Percentiles rank a stretch among this genome's conserved stretches.
Conservation (phyloP, 768 basidiomycete genomes). For the Pisolithus tinctorius region DNA sequence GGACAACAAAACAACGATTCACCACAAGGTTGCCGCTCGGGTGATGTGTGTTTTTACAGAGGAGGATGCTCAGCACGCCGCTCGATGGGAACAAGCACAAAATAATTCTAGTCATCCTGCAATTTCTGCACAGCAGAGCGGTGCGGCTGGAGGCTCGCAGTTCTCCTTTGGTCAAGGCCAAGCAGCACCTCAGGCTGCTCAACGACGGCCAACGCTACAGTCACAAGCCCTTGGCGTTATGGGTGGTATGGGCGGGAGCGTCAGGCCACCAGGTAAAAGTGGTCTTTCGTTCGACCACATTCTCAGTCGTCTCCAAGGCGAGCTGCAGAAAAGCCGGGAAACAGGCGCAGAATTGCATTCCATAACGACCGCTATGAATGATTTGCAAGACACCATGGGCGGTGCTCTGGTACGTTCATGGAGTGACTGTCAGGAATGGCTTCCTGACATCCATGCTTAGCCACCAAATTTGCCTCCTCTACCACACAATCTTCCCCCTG, state of each 20-base stretch:
- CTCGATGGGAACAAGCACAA: slow-evolving; percentile 64
- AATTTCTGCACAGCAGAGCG: slow-evolving; percentile 31
- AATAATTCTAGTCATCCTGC: slow-evolving; percentile 25
- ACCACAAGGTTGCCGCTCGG: slow-evolving; percentile 96
- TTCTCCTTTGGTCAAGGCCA: slow-evolving; percentile 39
- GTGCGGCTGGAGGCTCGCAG: slow-evolving; percentile 18
- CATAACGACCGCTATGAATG: slow-evolving; percentile 71
- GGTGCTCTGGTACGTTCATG: slow-evolving; percentile 61
- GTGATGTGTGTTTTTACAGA: slow-evolving; percentile 84
- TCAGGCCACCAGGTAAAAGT: slow-evolving; percentile 71
- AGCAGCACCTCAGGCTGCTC: slow-evolving; percentile 25
- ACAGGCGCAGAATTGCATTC: slow-evolving; percentile 81
- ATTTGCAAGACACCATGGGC: slow-evolving; percentile 88
- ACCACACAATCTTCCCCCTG: slow-evolving; percentile 60
- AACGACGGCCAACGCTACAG: slow-evolving; percentile 52
- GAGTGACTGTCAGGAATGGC: slow-evolving; percentile 5
- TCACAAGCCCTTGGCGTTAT: slow-evolving; percentile 60
- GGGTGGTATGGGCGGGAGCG: slow-evolving; percentile 71
- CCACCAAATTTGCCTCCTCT: slow-evolving; percentile 57
- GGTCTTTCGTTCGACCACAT: slow-evolving; percentile 92
- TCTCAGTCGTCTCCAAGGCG: slow-evolving; percentile 78
- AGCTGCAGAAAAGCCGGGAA: slow-evolving; percentile 93
- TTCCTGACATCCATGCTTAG: slow-evolving; percentile 26
- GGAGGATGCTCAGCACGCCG: slow-evolving; percentile 74
- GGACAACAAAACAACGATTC: slow-evolving; percentile 95